Base-by-base conservation (phyloP, 2,329 filamentous ascomycete species). In the Beauveria sp. region DNA sequence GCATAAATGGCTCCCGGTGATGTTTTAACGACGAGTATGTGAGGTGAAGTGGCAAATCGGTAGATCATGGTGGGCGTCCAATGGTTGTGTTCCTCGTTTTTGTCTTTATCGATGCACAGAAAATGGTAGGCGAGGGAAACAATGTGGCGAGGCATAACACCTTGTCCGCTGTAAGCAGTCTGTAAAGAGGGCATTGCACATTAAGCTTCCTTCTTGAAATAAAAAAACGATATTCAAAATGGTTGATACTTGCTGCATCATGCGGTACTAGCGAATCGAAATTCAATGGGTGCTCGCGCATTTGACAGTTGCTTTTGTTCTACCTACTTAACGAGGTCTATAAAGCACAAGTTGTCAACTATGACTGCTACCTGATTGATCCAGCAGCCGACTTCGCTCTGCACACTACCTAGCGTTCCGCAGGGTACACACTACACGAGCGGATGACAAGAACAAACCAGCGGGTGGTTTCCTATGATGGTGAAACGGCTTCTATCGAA, bases 1-100 rank as follows among this genome's bases (percentile, higher is more conserved):
- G 90, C 89, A 81, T 92, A 91, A 77, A 70, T 64, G 63, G 57
- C 50, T 53, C 20, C 65, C 67, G 43, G 28, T 24, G 57, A 55
- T 61, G 61, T 64, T 64, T 61, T 62, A 62, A 61, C 28, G 52
- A 63, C 68, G 69, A 66, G 65, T 67, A 67, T 64, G 64, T 64
- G 65, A 59, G 51, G 28, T 50, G 26, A 55, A 50, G 52, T 60
- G 41, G 53, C 46, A 50, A 68, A 70, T 69, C 57, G 70, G 74
- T 75, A 75, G 74, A 77, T 76, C 73, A 76, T 73, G 72, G 73
- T 74, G 74, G 75, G 75, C 75, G 75, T 77, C 75, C 74, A 73
- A 72, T 68, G 75, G 75, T 70, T 76, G 74, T 73, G 73, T 76
- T 76, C 73, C 73, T 76, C 74, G 71, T 76, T 76, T 75, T 51